phyloP scores from a whole-genome alignment of 164 flowering plant species.

The Saururus chinensis region DNA sequence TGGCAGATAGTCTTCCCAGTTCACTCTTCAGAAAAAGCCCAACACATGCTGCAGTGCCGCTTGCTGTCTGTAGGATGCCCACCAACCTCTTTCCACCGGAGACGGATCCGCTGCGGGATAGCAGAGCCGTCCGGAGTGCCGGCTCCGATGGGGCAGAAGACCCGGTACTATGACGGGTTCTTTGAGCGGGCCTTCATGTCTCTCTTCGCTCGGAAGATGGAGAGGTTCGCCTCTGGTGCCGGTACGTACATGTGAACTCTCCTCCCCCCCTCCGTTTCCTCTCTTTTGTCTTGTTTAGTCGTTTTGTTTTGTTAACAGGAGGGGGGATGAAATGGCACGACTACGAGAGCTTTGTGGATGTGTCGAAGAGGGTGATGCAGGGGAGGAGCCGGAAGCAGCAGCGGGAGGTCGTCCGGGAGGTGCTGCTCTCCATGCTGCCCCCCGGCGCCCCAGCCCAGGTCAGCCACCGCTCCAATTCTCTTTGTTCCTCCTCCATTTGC shows the following conservation, averaged over 20 bases:
- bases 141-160: constrained; percentile 87
- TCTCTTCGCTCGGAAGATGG: constrained; percentile 87
- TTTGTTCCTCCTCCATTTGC: not conserved
- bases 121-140: constrained; percentile 83
- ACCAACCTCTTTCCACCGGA: not conserved
- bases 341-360: constrained; percentile 85
- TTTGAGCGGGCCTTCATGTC: constrained; percentile 85
- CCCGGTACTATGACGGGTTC: constrained; percentile 70
- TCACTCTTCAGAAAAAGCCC: not conserved
- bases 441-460: constrained; percentile 97
- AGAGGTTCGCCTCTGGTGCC: constrained; percentile 37
- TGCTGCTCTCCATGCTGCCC: constrained; percentile 91
- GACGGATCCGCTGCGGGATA: constrained; percentile 46
- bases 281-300: not conserved
- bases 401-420: constrained; percentile 80
- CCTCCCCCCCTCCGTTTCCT: not conserved
- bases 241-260: not conserved
- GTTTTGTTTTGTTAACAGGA: not conserved
- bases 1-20: not conserved
- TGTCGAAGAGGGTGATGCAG: constrained; percentile 72
- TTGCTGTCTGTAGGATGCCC: constrained; percentile 4
- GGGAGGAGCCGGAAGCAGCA: constrained; percentile 69
- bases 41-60: constrained; percentile 33
- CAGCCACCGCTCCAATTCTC: not conserved
- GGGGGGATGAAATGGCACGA: constrained; percentile 29